Percentiles rank a stretch among this genome's conserved stretches.
Conservation (phyloP, 305 asterid species). For the Fraxinus velutina region DNA sequence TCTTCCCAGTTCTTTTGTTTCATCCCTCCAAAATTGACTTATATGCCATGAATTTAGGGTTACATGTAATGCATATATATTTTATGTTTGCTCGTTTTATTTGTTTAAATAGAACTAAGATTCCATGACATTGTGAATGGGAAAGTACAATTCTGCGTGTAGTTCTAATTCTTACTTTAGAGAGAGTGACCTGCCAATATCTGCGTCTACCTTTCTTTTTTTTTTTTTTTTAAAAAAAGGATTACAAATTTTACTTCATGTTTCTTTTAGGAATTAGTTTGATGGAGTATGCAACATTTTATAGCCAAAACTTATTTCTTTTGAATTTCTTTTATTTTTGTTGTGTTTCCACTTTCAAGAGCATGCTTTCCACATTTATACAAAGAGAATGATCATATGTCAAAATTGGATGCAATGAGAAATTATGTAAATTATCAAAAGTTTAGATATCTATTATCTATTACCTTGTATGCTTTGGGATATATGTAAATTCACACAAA, state of each 20-base stretch:
- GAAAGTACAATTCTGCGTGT: not conserved
- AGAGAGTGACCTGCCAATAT: not conserved
- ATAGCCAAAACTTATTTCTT: not conserved
- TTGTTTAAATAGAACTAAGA: not conserved
- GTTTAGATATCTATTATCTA: not conserved
- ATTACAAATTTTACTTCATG: not conserved
- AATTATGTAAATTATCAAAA: not conserved
- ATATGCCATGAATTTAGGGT: not conserved
- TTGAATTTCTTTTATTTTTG: not conserved
- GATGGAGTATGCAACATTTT: not conserved
- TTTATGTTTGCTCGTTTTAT: not conserved
- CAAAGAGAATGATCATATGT: not conserved
- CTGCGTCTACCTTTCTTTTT: not conserved
- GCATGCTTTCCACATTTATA: not conserved
- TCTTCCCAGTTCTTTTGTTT: conserved; percentile 1
- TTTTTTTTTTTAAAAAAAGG: not conserved
- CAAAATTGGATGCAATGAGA: not conserved
- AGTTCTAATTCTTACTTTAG: not conserved
- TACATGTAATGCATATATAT: not conserved
- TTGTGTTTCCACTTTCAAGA: not conserved
- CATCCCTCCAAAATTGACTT: not conserved
- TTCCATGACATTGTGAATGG: not conserved
- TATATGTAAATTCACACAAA: not conserved
- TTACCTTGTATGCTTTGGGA: not conserved
- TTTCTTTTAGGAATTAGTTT: not conserved